These are phyloP conservation scores for Berkeleyomyces rouxiae DNA, from an alignment of 2,329 filamentous ascomycete species.

Conservation along the genomic window DNA sequence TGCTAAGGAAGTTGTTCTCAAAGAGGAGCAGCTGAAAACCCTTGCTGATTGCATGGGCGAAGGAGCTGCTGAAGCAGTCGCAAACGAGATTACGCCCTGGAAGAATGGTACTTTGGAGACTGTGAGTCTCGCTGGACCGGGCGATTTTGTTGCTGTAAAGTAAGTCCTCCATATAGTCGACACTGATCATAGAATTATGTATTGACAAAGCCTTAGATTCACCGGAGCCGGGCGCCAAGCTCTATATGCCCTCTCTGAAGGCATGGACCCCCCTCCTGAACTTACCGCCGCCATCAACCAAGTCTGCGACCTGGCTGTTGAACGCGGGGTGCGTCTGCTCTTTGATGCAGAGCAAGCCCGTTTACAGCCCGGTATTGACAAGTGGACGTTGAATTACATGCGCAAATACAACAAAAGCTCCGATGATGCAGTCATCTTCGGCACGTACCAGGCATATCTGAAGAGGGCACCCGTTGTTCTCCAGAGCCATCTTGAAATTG, in stretches of 20 bases:
- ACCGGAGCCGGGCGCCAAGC: conserved; percentile 66
- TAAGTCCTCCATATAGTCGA: conserved; percentile 18
- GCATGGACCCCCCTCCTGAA: conserved; percentile 42
- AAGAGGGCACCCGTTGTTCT: conserved; percentile 44
- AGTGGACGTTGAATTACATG: conserved; percentile 65
- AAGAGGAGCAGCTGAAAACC: conserved; percentile 32
- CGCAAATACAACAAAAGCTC: conserved; percentile 51
- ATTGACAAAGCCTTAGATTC: conserved; percentile 33
- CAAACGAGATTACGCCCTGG: conserved; percentile 54
- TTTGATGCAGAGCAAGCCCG: conserved; percentile 76
- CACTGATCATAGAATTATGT: neutral
- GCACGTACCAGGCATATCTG: conserved; percentile 64
- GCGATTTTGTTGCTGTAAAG: conserved; percentile 52
- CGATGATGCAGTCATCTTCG: conserved; percentile 55
- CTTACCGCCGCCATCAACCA: conserved; percentile 55
- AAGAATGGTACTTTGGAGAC: conserved; percentile 57
- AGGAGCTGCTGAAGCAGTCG: conserved; percentile 32
- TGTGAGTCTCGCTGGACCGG: conserved; percentile 44
- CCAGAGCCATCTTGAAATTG: conserved; percentile 40
- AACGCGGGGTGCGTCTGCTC: conserved; percentile 54
- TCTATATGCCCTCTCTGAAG: conserved; percentile 46
- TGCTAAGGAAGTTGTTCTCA: conserved; percentile 62
- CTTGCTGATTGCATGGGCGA: conserved; percentile 29
- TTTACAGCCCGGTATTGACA: conserved; percentile 64
- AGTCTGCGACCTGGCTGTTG: conserved; percentile 55